Evolutionary conservation across 495 filamentous ascomycete genomes (phyloP).

Genomic region (Daldinia decipiens): DNA sequence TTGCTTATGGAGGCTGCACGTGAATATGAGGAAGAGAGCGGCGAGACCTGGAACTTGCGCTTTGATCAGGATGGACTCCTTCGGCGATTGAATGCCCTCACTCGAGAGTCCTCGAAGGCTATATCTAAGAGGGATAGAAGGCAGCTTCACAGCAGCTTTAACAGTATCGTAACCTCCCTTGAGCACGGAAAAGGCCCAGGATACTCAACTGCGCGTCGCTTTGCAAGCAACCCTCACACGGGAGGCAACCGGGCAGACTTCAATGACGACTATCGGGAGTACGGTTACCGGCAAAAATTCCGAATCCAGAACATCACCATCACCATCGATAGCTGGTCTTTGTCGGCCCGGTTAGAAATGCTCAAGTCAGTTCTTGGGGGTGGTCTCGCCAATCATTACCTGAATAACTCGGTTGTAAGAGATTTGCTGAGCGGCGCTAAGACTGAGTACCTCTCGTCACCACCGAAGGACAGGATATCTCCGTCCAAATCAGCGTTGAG

Average conservation of each 20-base stretch:
- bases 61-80: constrained; percentile 69
- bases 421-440: constrained; percentile 66
- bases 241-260: constrained; percentile 71
- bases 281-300: constrained; percentile 81
- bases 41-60: constrained; percentile 58
- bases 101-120: constrained; percentile 70
- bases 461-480: constrained; percentile 28
- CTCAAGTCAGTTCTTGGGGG: constrained; percentile 81
- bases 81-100: constrained; percentile 61
- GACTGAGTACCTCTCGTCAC: constrained; percentile 46
- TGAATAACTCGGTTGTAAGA: constrained; percentile 81
- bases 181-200: constrained; percentile 68
- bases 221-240: constrained; percentile 53
- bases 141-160: constrained; percentile 78
- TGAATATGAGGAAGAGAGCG: constrained; percentile 70
- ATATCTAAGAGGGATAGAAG: constrained; percentile 84
- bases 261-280: constrained; percentile 75
- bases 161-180: constrained; percentile 84
- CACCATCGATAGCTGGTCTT: constrained; percentile 91
- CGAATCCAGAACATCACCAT: constrained; percentile 78
- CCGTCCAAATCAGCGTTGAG: constrained; percentile 16
- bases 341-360: constrained; percentile 78
- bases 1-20: constrained; percentile 85
- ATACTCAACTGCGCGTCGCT: constrained; percentile 57
- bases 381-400: constrained; percentile 83